Evolutionary conservation across 345 rosid species (phyloP).

Genomic region (Angophora floribunda): DNA sequence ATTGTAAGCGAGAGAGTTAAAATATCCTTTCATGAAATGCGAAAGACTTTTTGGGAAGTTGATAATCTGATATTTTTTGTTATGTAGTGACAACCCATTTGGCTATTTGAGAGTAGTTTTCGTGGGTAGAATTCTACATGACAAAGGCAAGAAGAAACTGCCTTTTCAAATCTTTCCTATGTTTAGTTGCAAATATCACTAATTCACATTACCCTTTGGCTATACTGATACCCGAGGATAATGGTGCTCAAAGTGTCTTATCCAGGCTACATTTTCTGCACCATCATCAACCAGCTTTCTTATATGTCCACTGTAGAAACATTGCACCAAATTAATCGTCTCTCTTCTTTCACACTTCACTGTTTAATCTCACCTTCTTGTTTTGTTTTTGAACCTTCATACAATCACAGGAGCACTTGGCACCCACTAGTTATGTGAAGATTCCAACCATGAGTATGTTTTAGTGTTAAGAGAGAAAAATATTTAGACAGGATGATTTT

Average conservation of each 20-base stretch:
- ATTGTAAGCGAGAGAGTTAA: too few relatives aligned
- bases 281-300: neutral
- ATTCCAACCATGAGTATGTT: slow-evolving; percentile 60
- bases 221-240: neutral
- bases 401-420: slow-evolving; percentile 80
- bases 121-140: too few relatives aligned
- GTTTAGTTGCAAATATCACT: too few relatives aligned
- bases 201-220: neutral
- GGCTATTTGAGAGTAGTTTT: too few relatives aligned
- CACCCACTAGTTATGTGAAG: slow-evolving; percentile 71
- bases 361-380: neutral
- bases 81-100: too few relatives aligned
- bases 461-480: neutral
- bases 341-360: neutral
- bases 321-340: neutral
- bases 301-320: neutral
- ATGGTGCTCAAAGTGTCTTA: neutral
- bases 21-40: too few relatives aligned
- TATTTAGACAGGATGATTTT: neutral
- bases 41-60: too few relatives aligned
- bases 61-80: too few relatives aligned
- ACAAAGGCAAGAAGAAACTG: too few relatives aligned
- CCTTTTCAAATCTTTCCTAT: too few relatives aligned
- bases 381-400: neutral
- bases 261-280: neutral